Conservation (phyloP, 768 basidiomycete species). For the Boletus sensibilis region DNA sequence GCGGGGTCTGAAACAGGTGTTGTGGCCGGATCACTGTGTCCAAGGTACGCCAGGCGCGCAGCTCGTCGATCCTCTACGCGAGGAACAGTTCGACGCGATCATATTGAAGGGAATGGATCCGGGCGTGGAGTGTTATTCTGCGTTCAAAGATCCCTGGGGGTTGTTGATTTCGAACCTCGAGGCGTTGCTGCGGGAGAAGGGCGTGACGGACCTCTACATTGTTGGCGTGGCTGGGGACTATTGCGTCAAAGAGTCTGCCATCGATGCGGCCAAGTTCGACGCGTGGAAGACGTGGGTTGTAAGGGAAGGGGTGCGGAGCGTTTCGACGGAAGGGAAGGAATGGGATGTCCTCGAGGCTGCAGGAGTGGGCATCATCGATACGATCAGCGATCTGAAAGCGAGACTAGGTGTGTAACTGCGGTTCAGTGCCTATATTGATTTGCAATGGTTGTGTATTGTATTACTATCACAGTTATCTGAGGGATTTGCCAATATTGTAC, state of each 20-base stretch:
- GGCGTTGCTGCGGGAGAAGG: conserved; percentile 37
- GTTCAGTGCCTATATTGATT: not conserved
- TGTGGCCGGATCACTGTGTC: conserved; percentile 86
- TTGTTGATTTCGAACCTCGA: conserved; percentile 49
- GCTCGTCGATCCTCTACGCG: conserved; percentile 54
- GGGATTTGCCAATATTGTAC: too few relatives aligned
- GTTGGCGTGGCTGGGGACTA: conserved; percentile 76
- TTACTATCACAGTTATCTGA: not conserved
- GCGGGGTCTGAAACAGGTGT: conserved; percentile 45
- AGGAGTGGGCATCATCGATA: conserved; percentile 35
- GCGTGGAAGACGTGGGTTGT: conserved; percentile 53
- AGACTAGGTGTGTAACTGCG: conserved; percentile 14
- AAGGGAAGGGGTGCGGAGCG: conserved; percentile 48
- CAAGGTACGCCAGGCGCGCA: conserved; percentile 57
- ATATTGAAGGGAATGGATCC: conserved; percentile 55
- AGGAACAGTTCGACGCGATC: conserved; percentile 41
- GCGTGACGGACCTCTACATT: conserved; percentile 58
- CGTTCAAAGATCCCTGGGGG: conserved; percentile 62
- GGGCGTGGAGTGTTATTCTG: conserved; percentile 77
- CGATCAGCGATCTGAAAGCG: conserved; percentile 28
- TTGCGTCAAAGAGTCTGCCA: conserved; percentile 63
- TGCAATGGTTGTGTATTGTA: not conserved
- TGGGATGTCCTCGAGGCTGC: conserved; percentile 39
- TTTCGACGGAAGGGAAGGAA: conserved; percentile 30
- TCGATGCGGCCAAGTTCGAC: conserved; percentile 47